These are phyloP conservation scores for Aureobasidium sp. DNA, from an alignment of 2,329 filamentous ascomycete species.

Conservation along the genomic window DNA sequence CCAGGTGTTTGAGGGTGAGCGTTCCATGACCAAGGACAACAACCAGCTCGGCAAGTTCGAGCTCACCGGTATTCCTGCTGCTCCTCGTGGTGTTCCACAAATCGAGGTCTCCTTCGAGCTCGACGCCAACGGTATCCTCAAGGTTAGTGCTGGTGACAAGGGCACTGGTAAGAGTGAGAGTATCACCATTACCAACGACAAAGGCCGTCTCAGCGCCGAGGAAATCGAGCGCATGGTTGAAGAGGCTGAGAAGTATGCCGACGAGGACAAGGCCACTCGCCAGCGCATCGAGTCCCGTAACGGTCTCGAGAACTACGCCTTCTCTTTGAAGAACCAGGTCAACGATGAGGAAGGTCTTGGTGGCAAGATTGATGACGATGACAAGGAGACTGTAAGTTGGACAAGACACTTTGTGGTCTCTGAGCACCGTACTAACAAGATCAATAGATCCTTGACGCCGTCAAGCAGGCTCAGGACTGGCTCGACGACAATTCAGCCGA, in stretches of 20 bases:
- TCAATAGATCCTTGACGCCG: constrained; percentile 70
- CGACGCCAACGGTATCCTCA: constrained; percentile 96
- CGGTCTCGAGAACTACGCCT: constrained; percentile 97
- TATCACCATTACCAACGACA: constrained; percentile 99
- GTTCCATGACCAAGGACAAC: constrained; percentile 92
- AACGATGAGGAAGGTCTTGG: constrained; percentile 94
- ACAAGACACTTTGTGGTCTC: neutral
- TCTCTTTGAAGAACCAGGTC: constrained; percentile 98
- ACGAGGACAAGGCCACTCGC: constrained; percentile 97
- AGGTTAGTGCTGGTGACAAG: constrained; percentile 94
- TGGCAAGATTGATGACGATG: constrained; percentile 96
- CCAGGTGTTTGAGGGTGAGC: constrained; percentile 92
- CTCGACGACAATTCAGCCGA: constrained; percentile 87
- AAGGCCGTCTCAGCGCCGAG: constrained; percentile 90
- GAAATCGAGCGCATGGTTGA: constrained; percentile 99
- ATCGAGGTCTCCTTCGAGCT: constrained; percentile 98
- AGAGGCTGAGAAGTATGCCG: constrained; percentile 96
- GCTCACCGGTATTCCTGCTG: constrained; percentile 89
- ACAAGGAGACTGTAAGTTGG: constrained; percentile 82
- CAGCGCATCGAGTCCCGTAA: constrained; percentile 96
- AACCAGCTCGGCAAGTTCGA: constrained; percentile 98
- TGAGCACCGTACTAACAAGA: constrained; percentile 31
- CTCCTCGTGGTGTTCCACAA: constrained; percentile 92
- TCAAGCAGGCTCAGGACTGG: constrained; percentile 97
- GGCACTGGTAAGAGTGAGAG: constrained; percentile 95